These are phyloP conservation scores for Penicillium subrubescens DNA, from an alignment of 495 filamentous ascomycete species.

Conservation along the genomic window DNA sequence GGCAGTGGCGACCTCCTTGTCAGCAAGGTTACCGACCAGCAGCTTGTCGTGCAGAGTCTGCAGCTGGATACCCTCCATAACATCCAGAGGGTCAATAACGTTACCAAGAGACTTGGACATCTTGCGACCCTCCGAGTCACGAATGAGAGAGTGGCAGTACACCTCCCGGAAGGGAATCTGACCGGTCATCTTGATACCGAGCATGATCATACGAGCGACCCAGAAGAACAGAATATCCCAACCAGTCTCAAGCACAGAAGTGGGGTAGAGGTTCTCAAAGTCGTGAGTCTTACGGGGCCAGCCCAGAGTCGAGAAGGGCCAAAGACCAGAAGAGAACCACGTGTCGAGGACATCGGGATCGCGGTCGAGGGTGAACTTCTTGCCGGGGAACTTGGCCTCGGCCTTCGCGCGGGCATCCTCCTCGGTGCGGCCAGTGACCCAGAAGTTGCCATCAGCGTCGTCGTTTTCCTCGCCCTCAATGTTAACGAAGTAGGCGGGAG, in stretches of 20 bases:
- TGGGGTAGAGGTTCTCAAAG: constrained; percentile 71
- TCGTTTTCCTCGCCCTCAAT: constrained; percentile 63
- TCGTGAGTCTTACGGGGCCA: constrained; percentile 73
- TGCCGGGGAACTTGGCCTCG: constrained; percentile 64
- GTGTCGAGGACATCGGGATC: constrained; percentile 81
- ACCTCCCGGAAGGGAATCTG: constrained; percentile 78
- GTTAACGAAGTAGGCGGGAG: constrained; percentile 71
- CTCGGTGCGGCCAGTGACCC: constrained; percentile 69
- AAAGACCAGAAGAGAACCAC: constrained; percentile 80
- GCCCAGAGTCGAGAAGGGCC: constrained; percentile 82
- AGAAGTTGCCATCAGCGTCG: constrained; percentile 57
- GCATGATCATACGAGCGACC: constrained; percentile 83
- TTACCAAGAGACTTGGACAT: constrained; percentile 87
- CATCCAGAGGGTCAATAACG: constrained; percentile 79
- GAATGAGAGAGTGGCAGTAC: constrained; percentile 75
- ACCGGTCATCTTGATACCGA: constrained; percentile 74
- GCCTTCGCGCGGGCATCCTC: constrained; percentile 67
- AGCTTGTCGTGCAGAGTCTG: constrained; percentile 71
- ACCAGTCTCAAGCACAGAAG: constrained; percentile 74
- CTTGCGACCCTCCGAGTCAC: constrained; percentile 78
- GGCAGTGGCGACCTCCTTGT: constrained; percentile 71
- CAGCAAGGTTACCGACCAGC: constrained; percentile 67
- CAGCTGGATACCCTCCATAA: constrained; percentile 73
- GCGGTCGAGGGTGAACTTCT: constrained; percentile 65
- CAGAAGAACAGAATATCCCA: constrained; percentile 91